These are phyloP conservation scores for Cladosporium sp. DNA, from an alignment of 2,329 filamentous ascomycete species.

Conservation along the genomic window DNA sequence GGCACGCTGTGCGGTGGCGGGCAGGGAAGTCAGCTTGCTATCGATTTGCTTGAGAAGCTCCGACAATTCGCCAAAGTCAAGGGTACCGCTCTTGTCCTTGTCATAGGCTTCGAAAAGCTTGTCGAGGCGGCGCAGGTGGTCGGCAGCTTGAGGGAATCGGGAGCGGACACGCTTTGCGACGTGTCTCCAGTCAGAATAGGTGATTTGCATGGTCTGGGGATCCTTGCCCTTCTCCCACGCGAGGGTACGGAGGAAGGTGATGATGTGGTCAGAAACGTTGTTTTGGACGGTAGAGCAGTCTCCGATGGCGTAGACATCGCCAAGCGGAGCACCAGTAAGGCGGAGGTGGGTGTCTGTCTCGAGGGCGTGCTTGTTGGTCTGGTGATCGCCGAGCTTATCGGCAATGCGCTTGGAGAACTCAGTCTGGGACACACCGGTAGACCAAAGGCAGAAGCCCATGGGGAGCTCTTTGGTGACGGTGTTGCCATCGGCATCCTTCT, in stretches of 20 bases:
- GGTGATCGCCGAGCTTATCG: conserved; percentile 61
- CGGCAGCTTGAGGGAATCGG: conserved; percentile 83
- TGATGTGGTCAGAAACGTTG: conserved; percentile 85
- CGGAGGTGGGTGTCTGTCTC: conserved; percentile 93
- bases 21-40: conserved; percentile 85
- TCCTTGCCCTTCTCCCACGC: conserved; percentile 90
- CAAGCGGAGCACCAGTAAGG: conserved; percentile 78
- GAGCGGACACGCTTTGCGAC: conserved; percentile 78
- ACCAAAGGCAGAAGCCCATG: conserved; percentile 96
- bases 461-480: conserved; percentile 86
- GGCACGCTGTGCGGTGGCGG: conserved; percentile 90
- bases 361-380: conserved; percentile 84
- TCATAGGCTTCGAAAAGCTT: conserved; percentile 89
- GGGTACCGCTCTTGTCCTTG: conserved; percentile 82
- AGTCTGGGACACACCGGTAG: conserved; percentile 85
- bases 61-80: conserved; percentile 87
- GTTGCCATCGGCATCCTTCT: conserved; percentile 67
- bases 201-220: conserved; percentile 78
- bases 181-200: conserved; percentile 79
- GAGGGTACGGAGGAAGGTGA: conserved; percentile 80
- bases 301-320: conserved; percentile 93
- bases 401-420: conserved; percentile 72
- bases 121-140: conserved; percentile 82
- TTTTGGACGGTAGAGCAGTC: conserved; percentile 97
- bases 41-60: conserved; percentile 91